phyloP scores from a whole-genome alignment of 1,284 basidiomycete species.

The Hortiboletus rubellus region DNA sequence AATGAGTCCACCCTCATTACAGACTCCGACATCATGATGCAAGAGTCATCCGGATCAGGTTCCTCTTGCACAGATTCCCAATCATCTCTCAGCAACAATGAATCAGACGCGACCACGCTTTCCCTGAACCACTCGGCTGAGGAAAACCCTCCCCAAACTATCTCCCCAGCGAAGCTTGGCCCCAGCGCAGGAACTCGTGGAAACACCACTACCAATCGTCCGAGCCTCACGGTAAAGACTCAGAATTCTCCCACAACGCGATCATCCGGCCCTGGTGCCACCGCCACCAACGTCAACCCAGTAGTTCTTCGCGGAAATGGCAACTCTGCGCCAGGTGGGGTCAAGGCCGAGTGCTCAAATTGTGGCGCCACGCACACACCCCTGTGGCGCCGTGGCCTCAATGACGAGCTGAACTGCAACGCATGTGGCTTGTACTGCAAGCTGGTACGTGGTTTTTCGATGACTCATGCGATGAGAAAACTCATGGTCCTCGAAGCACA shows the following conservation, averaged over 20 bases:
- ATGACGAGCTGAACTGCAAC: slow-evolving; percentile 83
- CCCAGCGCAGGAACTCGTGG: slow-evolving; percentile 48
- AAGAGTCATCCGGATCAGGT: slow-evolving; percentile 16
- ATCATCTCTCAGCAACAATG: slow-evolving; percentile 4
- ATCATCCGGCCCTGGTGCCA: slow-evolving; percentile 61
- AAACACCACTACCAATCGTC: slow-evolving; percentile 47
- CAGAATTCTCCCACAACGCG: slow-evolving; percentile 43
- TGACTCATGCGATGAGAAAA: no score
- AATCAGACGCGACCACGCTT: slow-evolving; percentile 17
- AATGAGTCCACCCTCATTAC: slow-evolving; percentile 7
- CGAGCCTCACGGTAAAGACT: slow-evolving; percentile 57
- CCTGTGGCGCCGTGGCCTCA: slow-evolving; percentile 76
- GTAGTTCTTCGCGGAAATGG: slow-evolving; percentile 34
- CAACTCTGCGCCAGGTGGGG: slow-evolving; percentile 65
- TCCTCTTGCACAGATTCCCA: slow-evolving; percentile 8
- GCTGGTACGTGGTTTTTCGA: slow-evolving; percentile 47
- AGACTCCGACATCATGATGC: slow-evolving; percentile 32
- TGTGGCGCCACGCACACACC: slow-evolving; percentile 83
- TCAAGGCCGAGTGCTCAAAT: slow-evolving; percentile 81
- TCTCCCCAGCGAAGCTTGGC: slow-evolving; percentile 53
- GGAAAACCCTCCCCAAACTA: slow-evolving; percentile 46
- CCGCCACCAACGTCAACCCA: slow-evolving; percentile 52
- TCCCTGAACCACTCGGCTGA: slow-evolving; percentile 41
- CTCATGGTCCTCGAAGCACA: slow-evolving; percentile 50
- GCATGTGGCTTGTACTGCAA: slow-evolving; percentile 81